These are phyloP conservation scores for Emericellopsis terricola DNA, from an alignment of 495 filamentous ascomycete species.

Conservation along the genomic window DNA sequence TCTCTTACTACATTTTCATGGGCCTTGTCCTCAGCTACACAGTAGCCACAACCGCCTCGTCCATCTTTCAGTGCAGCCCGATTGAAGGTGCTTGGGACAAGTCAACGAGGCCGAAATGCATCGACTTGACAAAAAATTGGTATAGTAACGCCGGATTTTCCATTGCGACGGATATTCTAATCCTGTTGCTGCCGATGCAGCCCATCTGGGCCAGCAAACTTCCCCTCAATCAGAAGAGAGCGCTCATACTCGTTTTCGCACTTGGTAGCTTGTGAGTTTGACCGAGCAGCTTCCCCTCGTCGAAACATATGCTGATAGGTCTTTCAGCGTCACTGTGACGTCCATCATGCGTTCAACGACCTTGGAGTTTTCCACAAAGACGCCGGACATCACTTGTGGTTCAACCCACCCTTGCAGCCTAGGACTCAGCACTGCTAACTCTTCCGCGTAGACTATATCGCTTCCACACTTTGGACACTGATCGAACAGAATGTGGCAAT, in stretches of 20 bases:
- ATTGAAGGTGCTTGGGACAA: neutral
- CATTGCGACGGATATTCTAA: conserved; percentile 24
- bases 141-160: conserved; percentile 15
- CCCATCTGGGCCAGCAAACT: conserved; percentile 15
- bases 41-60: neutral
- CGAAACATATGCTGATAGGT: neutral
- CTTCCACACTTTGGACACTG: conserved; percentile 25
- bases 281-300: neutral
- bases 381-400: conserved; percentile 2
- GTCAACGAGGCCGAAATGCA: neutral
- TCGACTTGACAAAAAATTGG: conserved; percentile 4
- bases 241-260: conserved; percentile 17
- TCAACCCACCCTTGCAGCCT: neutral
- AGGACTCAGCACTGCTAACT: neutral
- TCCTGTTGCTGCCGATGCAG: conserved; percentile 16
- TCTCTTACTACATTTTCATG: neutral
- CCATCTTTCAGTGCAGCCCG: neutral
- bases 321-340: neutral
- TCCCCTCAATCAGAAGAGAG: conserved; percentile 13
- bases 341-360: neutral
- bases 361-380: neutral
- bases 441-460: conserved; percentile 7
- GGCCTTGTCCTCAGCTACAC: neutral
- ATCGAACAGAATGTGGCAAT: conserved; percentile 26
- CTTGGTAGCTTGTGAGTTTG: conserved; percentile 12